Conservation (phyloP, 2,329 filamentous ascomycete genomes). For the Venturia pyrina region DNA sequence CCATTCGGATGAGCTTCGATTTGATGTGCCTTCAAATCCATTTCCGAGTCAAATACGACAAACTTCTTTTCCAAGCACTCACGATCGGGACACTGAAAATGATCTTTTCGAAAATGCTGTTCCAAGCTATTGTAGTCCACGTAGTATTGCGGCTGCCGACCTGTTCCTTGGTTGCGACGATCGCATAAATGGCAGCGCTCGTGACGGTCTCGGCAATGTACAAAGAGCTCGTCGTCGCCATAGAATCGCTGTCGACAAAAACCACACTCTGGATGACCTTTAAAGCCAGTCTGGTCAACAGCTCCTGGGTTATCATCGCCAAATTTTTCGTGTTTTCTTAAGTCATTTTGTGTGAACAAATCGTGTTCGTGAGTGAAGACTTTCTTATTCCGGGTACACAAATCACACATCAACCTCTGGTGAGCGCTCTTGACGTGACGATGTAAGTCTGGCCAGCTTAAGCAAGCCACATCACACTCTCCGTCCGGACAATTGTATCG, state of each 20-base stretch:
- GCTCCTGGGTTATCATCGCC: conserved; percentile 88
- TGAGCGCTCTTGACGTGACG: conserved; percentile 74
- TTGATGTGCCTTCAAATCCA: conserved; percentile 92
- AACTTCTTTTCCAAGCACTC: conserved; percentile 97
- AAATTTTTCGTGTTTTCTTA: conserved; percentile 78
- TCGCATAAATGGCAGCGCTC: conserved; percentile 95
- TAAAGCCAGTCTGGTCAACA: conserved; percentile 88
- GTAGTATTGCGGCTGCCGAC: conserved; percentile 76
- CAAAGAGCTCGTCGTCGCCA: conserved; percentile 87
- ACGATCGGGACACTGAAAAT: conserved; percentile 72
- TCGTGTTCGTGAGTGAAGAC: conserved; percentile 98
- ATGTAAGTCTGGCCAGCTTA: conserved; percentile 70
- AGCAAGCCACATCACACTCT: conserved; percentile 74
- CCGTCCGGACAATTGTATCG: conserved; percentile 90
- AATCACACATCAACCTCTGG: conserved; percentile 79
- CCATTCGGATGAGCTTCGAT: conserved; percentile 70
- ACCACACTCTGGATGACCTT: conserved; percentile 84
- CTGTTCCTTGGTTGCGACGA: conserved; percentile 40
- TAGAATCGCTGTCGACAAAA: conserved; percentile 93
- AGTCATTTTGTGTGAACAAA: conserved; percentile 69
- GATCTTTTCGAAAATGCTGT: conserved; percentile 75
- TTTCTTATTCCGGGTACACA: conserved; percentile 91
- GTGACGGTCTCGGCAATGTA: conserved; percentile 87
- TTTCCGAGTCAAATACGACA: conserved; percentile 87
- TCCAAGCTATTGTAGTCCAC: conserved; percentile 80